phyloP scores from a whole-genome alignment of 202 grass and related monocot genomes.

The Cymbopogon flexuosus region DNA sequence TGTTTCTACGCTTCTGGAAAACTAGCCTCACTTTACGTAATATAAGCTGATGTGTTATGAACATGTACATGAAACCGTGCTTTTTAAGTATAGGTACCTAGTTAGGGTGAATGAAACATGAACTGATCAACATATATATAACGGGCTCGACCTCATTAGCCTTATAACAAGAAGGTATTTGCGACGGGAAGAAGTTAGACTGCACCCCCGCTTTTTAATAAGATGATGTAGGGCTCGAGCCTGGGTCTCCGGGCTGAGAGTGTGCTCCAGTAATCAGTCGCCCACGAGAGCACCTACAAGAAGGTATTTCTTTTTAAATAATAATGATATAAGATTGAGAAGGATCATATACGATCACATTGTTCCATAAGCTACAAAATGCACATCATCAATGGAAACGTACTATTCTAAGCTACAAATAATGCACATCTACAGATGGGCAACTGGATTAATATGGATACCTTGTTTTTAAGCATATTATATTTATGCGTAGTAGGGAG shows the following conservation, averaged over 20 bases:
- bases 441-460: too few relatives aligned
- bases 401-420: too few relatives aligned
- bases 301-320: not conserved
- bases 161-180: too few relatives aligned
- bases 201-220: too few relatives aligned
- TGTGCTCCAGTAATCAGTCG: too few relatives aligned
- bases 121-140: not conserved
- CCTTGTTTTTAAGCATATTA: too few relatives aligned
- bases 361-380: not conserved
- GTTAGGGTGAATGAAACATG: not conserved
- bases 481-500: not conserved
- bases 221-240: too few relatives aligned
- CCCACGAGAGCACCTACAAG: not conserved
- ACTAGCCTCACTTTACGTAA: slow-evolving; percentile 7
- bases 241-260: too few relatives aligned
- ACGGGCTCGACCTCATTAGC: not conserved
- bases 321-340: not conserved
- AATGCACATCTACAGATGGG: too few relatives aligned
- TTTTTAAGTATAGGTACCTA: not conserved
- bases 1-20: slow-evolving; percentile 27
- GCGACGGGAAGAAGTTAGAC: too few relatives aligned
- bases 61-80: slow-evolving; percentile 7
- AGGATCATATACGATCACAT: not conserved
- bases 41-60: not conserved
- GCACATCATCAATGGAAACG: too few relatives aligned